Base-by-base conservation (phyloP, 2,329 filamentous ascomycete species). In the Allantophomopsis lycopodina region DNA sequence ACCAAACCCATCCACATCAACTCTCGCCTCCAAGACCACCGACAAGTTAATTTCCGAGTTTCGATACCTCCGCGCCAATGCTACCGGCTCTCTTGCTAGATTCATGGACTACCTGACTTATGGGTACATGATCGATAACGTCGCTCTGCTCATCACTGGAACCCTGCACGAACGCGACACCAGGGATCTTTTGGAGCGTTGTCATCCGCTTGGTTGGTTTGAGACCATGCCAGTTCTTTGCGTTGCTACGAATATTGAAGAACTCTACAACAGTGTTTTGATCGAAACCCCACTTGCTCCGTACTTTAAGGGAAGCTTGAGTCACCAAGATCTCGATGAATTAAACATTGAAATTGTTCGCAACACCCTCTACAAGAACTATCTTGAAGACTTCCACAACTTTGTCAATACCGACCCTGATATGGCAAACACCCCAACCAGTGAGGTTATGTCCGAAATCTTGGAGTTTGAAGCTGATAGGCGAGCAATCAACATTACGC, bases 81-180 rank as follows among this genome's bases (percentile, higher is more conserved):
- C 89, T 20, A 85, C 85, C 2, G 91, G 91, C 13, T 85, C 87
- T 1, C 76, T 95, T 31, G 81, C 88, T 46, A 87, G 85, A 58
- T 98, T 98, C 62, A 87, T 98, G 76, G 87, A 96, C 61, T 98
- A 94, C 62, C 69, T 98, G 45, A 98, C 91, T 1, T 98, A 98
- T 60, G 89, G 88, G 46, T 98, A 98, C 71, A 98, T 98, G 91
- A 98, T 98, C 62, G 91, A 98, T 65, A 98, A 98, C 55, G 87
- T 98, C 39, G 91, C 93, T 32, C 79, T 98, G 32, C 77, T 98
- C 55, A 98, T 98, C 61, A 98, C 91, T 16, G 91, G 91, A 46
- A 98, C 91, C 11, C 74, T 98, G 21, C 91, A 98, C 64, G 93
- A 98, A 65, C 78, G 91, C 58, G 91, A 98, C 60, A 98, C 91